Evolutionary conservation across 2,329 filamentous ascomycete species (phyloP), one percentile per base, ranked within the genome.

Genomic region (Cadophora luteo-olivacea): DNA sequence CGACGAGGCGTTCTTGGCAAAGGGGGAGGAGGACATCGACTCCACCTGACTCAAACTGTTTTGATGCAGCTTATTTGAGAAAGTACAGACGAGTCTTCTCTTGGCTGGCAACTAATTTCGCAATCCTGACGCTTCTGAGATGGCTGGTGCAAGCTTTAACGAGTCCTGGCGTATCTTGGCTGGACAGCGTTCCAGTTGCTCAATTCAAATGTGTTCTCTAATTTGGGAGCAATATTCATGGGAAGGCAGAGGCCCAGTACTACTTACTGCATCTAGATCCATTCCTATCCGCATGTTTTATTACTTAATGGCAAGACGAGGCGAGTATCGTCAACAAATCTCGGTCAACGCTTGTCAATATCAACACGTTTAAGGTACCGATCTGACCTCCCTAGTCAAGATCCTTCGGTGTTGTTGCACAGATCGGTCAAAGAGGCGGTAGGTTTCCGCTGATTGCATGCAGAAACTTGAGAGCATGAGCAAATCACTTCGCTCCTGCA

Each of bases 11-110:
- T 38, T 58, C 55, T 41, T 45, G 57, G 33, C 52, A 19, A n/a
- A 60, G 33, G 22, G 57, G 22, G 19, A 60, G 36, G 33, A 33
- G 52, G 52, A n/a, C 16, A n/a, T 60, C 12, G 36, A 41, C 57
- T 60, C 57, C 36, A 60, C 57, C 11, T 41, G 22, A 60, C 57
- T 41, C 57, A 60, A 60, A 60, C n/a, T 25, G 5, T 16, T 45
- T 45, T 38, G 36, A 60, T 16, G 33, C 12, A 60, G 38, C 36
- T n/a, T 25, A 11, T 4, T 41, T 7, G 22, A 60, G 33, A 19
- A 60, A 60, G 22, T 41, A 22, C 36, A 60, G 57, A 41, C 57
- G 57, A 60, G 36, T 41, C 29, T 29, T n/a, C 22, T 24, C 57
- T 41, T 41, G 57, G 36, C 36, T 3, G 6, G 14, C 24, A n/a